Percentiles rank a stretch among this genome's conserved stretches.
These are phyloP conservation scores for Carex littledalei DNA, from an alignment of 176 grass and related monocot species.

Conservation along the genomic window DNA sequence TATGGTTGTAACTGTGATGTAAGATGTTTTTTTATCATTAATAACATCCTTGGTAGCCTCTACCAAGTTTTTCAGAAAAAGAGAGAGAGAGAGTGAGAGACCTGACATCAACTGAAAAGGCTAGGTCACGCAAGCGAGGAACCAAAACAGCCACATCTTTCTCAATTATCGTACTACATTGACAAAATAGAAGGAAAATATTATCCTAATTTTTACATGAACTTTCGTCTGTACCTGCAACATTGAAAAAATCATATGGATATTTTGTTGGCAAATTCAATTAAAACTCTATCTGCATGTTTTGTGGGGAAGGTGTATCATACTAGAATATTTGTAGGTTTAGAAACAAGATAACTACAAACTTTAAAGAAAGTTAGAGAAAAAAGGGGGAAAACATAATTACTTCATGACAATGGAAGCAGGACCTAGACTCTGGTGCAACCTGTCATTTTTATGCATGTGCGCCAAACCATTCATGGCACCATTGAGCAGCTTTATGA, in stretches of 20 bases:
- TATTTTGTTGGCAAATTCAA: not conserved
- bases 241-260: not conserved
- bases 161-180: slow-evolving; percentile 54
- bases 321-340: not conserved
- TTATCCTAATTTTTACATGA: not conserved
- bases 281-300: not conserved
- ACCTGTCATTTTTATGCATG: slow-evolving; percentile 80
- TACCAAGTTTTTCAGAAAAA: too few species aligned
- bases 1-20: too few species aligned
- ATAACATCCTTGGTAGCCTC: too few species aligned
- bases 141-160: slow-evolving; percentile 61
- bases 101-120: slow-evolving; percentile 94
- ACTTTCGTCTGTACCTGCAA: not conserved
- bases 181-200: not conserved
- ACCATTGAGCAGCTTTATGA: slow-evolving; percentile 83
- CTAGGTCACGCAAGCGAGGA: slow-evolving; percentile 67
- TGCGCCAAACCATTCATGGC: slow-evolving; percentile 66
- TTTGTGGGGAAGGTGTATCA: not conserved
- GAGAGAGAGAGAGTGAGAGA: slow-evolving; percentile 21
- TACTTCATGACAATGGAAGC: slow-evolving; percentile 92
- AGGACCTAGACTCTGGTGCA: slow-evolving; percentile 92
- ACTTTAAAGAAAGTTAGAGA: not conserved
- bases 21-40: too few species aligned
- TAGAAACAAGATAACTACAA: not conserved
- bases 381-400: not conserved